Percentiles rank a stretch among this genome's conserved stretches.
Evolutionary conservation across 495 filamentous ascomycete species (phyloP).

Genomic region (Lophiostoma macrostomum): DNA sequence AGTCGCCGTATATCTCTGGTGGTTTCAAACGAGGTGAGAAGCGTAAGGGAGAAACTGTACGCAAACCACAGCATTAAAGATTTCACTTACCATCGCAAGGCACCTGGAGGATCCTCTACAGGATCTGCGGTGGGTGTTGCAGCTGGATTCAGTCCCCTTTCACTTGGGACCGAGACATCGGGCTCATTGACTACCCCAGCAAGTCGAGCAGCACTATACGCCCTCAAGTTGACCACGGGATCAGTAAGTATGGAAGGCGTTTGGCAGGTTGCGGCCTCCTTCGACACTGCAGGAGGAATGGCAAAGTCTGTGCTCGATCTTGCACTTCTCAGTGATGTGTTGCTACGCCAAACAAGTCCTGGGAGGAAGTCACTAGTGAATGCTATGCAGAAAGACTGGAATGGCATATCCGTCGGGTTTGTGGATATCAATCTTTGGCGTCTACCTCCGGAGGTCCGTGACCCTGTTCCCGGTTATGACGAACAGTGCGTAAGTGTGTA

Average conservation of each 20-base stretch:
- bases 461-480: too few relatives aligned
- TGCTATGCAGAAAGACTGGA: too few relatives aligned
- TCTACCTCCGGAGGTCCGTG: too few relatives aligned
- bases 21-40: neutral
- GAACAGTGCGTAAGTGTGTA: too few relatives aligned
- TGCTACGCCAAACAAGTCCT: too few relatives aligned
- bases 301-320: constrained; percentile 1
- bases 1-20: neutral
- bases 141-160: constrained; percentile 4
- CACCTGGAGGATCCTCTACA: constrained; percentile 6
- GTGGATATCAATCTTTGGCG: too few relatives aligned
- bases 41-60: too few relatives aligned
- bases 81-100: neutral
- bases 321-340: neutral
- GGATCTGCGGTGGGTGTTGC: constrained; percentile 5
- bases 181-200: constrained; percentile 1
- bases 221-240: neutral
- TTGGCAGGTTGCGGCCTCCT: neutral
- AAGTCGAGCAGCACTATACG: constrained; percentile 2
- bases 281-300: neutral
- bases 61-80: neutral
- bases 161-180: constrained; percentile 1
- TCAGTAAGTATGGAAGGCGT: neutral
- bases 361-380: too few relatives aligned
- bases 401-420: too few relatives aligned